Evolutionary conservation across 768 basidiomycete species (phyloP), one percentile per base, ranked within the genome.

Genomic region (Panus rudis): DNA sequence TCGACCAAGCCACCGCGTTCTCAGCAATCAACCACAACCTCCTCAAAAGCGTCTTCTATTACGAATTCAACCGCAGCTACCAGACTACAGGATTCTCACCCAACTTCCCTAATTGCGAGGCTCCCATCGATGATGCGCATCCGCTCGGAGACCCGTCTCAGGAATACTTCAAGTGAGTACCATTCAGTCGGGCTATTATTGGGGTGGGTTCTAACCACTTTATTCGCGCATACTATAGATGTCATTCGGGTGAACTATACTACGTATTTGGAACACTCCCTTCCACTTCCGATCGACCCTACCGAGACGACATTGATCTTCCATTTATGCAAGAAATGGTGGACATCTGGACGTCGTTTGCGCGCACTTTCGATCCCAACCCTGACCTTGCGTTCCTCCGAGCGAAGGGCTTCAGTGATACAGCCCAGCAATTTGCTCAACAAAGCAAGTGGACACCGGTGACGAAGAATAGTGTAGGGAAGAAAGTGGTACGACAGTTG

Each of bases 1-100:
- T 76, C 23, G 72, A 75, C 50, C 71, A 73, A 51, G 73, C 73
- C 0, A 73, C 73, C 0, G 66, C 68, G 5, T 62, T 65, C 26
- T 66, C 73, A 1, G 70, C 66, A 16, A 60, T 66, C 6, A 57
- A 63, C 25, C 63, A 74, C 52, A 55, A 63, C 8, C 54, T 69
- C 8, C 71, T 75, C 56, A 57, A 61, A 17, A 66, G 64, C 10
- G 56, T 69, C 6, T 71, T 63, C 53, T 60, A 66, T 12, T 75
- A 74, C 56, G 62, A 72, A 45, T 75, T 74, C 45, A 71, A 76
- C 45, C 54, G 70, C 25, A 68, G 64, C 43, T 71, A 69, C 38
- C 57, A 60, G 48, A 52, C 50, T 7, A 53, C 61, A 14, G 71
- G 71, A 1, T 76, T 66, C 44, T 63, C 67, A 45, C 72, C 72